phyloP scores from a whole-genome alignment of 768 basidiomycete species.

The Myochromella boudieri region DNA sequence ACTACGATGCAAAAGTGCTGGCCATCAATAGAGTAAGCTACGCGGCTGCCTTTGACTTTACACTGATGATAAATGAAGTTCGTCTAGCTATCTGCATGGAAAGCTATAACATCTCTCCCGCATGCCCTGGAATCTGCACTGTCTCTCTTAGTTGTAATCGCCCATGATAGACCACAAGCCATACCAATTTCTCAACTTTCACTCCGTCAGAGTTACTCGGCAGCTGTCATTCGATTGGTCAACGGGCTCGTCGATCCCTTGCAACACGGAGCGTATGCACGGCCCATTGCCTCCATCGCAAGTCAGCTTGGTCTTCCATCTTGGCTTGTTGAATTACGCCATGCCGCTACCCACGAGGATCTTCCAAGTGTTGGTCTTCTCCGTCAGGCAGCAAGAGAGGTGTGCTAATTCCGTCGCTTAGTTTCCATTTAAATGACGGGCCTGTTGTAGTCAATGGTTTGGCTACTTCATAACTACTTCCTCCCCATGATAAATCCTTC shows the following conservation, averaged over 20 bases:
- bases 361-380: constrained; percentile 82
- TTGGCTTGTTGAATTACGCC: constrained; percentile 90
- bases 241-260: constrained; percentile 95
- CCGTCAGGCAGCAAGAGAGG: constrained; percentile 76
- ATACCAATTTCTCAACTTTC: constrained; percentile 38
- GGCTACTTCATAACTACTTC: constrained; percentile 86
- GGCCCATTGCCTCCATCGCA: constrained; percentile 89
- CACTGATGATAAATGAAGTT: constrained; percentile 8
- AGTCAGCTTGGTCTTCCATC: constrained; percentile 80
- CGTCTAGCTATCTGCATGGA: constrained; percentile 78
- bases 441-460: constrained; percentile 63
- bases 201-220: constrained; percentile 76
- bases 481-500: constrained; percentile 69
- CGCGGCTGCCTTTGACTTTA: background rate
- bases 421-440: background rate
- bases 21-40: constrained; percentile 66
- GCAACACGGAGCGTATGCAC: constrained; percentile 85
- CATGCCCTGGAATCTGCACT: constrained; percentile 78
- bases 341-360: constrained; percentile 96
- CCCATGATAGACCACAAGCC: constrained; percentile 45
- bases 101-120: constrained; percentile 68
- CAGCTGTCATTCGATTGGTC: constrained; percentile 84
- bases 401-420: constrained; percentile 16
- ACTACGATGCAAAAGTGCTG: constrained; percentile 49
- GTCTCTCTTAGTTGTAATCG: constrained; percentile 57